Evolutionary conservation across 805 yeast species (phyloP), one percentile per base, ranked within the genome.

Genomic region (Zygotorulaspora chibaensis): DNA sequence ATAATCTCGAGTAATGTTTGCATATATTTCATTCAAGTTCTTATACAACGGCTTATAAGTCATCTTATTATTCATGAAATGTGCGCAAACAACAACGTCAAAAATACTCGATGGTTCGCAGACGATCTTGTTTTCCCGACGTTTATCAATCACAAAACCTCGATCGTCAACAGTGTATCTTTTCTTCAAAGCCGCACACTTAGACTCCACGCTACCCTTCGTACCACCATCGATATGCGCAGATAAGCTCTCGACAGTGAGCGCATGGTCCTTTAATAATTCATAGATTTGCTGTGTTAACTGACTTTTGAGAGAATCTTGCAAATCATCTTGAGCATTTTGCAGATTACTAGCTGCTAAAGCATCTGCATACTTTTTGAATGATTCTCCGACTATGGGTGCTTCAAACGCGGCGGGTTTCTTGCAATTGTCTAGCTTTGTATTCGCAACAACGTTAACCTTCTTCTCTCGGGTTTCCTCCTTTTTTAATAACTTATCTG

Each of bases 11-110:
- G 65, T 56, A 18, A 58, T 50, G 41, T 65, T 66, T 7, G 63
- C 55, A 37, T 56, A 60, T 18, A 47, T 46, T 25, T 53, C 47
- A 9, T 43, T 44, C 13, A 66, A 28, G 10, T 48, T 40, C 9
- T 43, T 43, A 38, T 56, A 54, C 6, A 62, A 39, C 11, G 43
- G 42, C 17, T 50, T 50, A 23, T 39, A 46, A 6, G 47, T 43
- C 33, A 52, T 45, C 47, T 64, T 68, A 13, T 50, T 46, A 47
- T 66, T 65, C 48, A 64, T 48, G n/a, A 66, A 34, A 45, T 66
- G 70, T 3, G 60, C 56, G 10, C 57, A 52, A 51, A 64, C 55
- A 6, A 64, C 50, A 35, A 62, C 43, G 38, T 64, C 62, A 31
- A 49, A 59, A 15, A 62, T 46, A 36, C 40, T 40, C 6, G 59